Conservation (phyloP, 2,329 filamentous ascomycete genomes). For the Cladosporium sp. region DNA sequence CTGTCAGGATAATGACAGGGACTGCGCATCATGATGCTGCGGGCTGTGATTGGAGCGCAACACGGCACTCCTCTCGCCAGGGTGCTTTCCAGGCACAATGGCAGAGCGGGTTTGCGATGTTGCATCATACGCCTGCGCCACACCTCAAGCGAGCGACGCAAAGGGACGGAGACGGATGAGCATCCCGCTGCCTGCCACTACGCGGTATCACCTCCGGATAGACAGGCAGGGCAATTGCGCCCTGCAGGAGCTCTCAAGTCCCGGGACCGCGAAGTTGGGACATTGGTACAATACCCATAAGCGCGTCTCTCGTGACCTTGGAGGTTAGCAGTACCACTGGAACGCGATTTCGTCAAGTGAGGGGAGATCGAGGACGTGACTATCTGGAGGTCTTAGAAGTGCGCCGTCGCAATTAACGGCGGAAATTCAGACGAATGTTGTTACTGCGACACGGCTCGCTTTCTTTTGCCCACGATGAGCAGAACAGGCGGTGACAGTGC, state of each 20-base stretch:
- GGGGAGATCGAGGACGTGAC: not conserved
- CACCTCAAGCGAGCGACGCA: not conserved
- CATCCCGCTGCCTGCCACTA: not conserved
- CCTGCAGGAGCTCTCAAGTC: slow-evolving; percentile 9
- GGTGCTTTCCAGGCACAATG: not conserved
- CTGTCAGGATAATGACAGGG: not conserved
- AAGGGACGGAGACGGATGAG: not conserved
- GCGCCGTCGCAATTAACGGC: not conserved
- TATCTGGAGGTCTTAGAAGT: not conserved
- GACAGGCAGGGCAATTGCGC: not conserved
- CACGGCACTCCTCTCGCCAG: not conserved
- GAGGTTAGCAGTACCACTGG: not conserved
- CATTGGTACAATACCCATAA: not conserved
- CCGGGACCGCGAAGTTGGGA: slow-evolving; percentile 1
- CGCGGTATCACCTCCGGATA: not conserved
- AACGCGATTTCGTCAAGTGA: not conserved
- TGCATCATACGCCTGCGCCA: slow-evolving; percentile 1
- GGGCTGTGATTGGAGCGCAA: slow-evolving; percentile 2
- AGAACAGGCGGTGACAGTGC: not conserved
- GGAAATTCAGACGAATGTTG: not conserved
- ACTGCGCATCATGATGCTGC: not conserved
- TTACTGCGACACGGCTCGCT: not conserved
- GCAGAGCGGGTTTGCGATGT: not conserved
- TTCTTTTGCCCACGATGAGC: not conserved
- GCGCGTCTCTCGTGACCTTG: not conserved